phyloP scores from a whole-genome alignment of 768 basidiomycete genomes.

The Tulasnella sp. region DNA sequence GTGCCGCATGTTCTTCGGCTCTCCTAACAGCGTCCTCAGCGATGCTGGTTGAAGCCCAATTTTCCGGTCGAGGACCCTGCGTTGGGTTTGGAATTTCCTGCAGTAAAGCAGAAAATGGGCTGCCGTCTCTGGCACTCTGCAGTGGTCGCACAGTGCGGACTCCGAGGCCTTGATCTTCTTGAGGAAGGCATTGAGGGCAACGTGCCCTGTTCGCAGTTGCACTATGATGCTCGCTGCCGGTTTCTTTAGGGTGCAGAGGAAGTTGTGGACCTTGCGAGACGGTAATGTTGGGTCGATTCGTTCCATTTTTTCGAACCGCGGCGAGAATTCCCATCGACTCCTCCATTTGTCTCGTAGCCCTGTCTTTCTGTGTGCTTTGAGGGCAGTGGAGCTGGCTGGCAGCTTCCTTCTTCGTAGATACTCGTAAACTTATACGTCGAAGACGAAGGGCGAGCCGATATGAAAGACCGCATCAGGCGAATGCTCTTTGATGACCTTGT shows the following conservation, averaged over 20 bases:
- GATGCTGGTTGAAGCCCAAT: neutral
- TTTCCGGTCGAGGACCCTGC: neutral
- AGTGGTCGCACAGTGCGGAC: neutral
- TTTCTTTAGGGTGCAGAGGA: constrained; percentile 8
- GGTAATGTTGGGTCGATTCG: neutral
- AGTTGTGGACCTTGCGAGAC: neutral
- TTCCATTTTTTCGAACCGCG: neutral
- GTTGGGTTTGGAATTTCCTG: neutral
- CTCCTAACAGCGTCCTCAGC: neutral
- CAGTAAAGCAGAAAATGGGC: neutral
- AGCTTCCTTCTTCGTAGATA: neutral
- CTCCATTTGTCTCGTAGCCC: neutral
- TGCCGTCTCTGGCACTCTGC: neutral
- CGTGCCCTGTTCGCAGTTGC: constrained; percentile 18
- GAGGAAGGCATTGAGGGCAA: constrained; percentile 15
- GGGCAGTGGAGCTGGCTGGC: neutral
- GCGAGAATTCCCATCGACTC: neutral
- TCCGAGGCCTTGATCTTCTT: neutral
- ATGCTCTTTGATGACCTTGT: neutral
- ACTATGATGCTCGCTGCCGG: constrained; percentile 6
- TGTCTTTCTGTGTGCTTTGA: neutral
- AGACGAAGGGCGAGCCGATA: constrained; percentile 10
- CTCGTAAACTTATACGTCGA: constrained; percentile 5
- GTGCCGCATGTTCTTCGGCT: no score
- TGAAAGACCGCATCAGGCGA: constrained; percentile 15